phyloP scores from a whole-genome alignment of 225 moss, liverwort and hornwort genomes.

The Climacium dendroides region DNA sequence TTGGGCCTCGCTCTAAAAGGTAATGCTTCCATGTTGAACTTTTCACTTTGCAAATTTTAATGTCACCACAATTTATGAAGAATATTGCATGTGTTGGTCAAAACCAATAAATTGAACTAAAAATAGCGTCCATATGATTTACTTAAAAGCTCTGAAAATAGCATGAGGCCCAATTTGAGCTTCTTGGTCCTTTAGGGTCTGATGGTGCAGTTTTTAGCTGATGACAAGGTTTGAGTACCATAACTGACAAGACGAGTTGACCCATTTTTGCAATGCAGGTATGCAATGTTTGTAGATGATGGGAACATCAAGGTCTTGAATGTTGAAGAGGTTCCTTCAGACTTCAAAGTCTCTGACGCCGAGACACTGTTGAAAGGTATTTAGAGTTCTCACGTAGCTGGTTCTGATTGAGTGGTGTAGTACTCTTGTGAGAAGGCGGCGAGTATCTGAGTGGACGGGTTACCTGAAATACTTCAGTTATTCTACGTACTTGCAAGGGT shows the following conservation, averaged over 20 bases:
- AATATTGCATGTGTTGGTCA: background rate
- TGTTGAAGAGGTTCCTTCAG: constrained; percentile 40
- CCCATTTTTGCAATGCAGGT: constrained; percentile 14
- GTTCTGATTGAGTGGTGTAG: background rate
- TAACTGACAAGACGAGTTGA: background rate
- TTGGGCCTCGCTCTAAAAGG: constrained; percentile 81
- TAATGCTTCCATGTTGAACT: background rate
- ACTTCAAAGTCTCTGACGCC: constrained; percentile 55
- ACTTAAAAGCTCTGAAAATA: background rate
- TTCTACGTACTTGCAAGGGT: background rate
- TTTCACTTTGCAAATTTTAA: background rate
- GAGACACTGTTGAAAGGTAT: constrained; percentile 41
- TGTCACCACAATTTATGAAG: background rate
- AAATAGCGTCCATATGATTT: background rate
- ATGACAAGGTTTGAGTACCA: background rate
- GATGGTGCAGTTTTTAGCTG: background rate
- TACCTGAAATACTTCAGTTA: background rate
- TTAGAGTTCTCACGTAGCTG: background rate
- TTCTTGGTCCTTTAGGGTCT: background rate
- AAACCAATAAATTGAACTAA: background rate
- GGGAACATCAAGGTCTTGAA: constrained; percentile 43
- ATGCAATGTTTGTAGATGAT: constrained; percentile 29
- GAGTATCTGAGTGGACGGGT: background rate
- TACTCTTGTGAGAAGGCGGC: background rate
- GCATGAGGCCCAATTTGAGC: background rate